These are phyloP conservation scores for Globisporangium viniferum DNA, from an alignment of 352 stramenopile genomes.

Conservation along the genomic window DNA sequence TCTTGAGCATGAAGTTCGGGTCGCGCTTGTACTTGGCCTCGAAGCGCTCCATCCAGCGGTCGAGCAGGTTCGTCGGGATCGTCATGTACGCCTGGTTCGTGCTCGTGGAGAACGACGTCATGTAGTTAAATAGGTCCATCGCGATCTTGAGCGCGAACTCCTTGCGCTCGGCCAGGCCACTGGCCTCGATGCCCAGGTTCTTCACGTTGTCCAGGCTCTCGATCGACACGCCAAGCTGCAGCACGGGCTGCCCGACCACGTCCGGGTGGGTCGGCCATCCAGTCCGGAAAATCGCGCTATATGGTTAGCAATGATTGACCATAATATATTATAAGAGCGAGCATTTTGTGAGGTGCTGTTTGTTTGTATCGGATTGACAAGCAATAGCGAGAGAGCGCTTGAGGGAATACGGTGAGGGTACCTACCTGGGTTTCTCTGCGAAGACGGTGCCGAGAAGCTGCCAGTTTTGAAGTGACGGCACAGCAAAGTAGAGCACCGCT, in stretches of 20 bases:
- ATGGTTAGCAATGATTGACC: neutral
- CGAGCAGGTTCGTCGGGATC: slow-evolving; percentile 90
- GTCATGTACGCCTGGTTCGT: slow-evolving; percentile 78
- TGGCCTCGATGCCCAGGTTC: slow-evolving; percentile 70
- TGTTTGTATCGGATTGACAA: too few species aligned
- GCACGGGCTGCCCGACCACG: neutral
- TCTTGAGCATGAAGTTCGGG: slow-evolving; percentile 93
- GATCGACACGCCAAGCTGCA: neutral
- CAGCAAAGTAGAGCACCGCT: slow-evolving; percentile 72
- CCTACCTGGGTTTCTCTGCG: slow-evolving; percentile 52
- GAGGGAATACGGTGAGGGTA: neutral
- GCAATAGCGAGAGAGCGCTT: too few species aligned
- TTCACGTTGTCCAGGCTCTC: slow-evolving; percentile 56
- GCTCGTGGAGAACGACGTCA: slow-evolving; percentile 85
- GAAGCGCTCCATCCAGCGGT: slow-evolving; percentile 90
- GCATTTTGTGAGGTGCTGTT: too few species aligned
- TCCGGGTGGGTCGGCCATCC: neutral
- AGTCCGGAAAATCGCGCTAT: neutral
- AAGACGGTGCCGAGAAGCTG: slow-evolving; percentile 71
- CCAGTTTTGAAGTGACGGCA: slow-evolving; percentile 68
- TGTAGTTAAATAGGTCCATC: slow-evolving; percentile 91
- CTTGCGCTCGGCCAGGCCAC: slow-evolving; percentile 61
- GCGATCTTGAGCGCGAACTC: slow-evolving; percentile 91
- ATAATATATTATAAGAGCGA: too few species aligned
- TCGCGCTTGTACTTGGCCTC: slow-evolving; percentile 85